Evolutionary conservation across 2,329 filamentous ascomycete species (phyloP), one percentile per base, ranked within the genome.

Genomic region (Clonostachys chloroleuca): DNA sequence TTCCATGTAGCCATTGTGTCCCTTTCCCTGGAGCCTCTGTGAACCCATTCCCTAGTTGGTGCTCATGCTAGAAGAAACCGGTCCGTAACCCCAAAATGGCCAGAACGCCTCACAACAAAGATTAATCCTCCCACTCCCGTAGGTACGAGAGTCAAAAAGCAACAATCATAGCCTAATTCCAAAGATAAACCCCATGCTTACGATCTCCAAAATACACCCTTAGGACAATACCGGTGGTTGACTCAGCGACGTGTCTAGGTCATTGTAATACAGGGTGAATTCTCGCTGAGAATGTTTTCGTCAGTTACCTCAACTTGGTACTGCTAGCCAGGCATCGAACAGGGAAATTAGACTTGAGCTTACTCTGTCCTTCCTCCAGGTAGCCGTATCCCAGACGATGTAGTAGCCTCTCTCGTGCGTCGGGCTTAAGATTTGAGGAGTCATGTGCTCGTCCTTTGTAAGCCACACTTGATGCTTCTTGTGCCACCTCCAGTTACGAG

Each of bases 401-500:
- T 86, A 86, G 63, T 78, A 85, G 1, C 83, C 83, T 49, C 81
- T 77, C 63, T 86, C 83, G 44, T 81, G 77, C 45, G 69, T 77
- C 12, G 74, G 73, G 46, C 78, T 78, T 41, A 86, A 61, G 14
- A 76, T 70, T 49, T 82, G 79, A 33, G 82, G 82, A 41, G 78
- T 74, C 79, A 85, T 81, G 53, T 80, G 68, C 48, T 85, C 81
- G 56, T 86, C 83, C 62, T 86, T 86, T 6, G 83, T 86, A 44
- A 86, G 65, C 83, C 83, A 86, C 20, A 84, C 63, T 53, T 81
- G 79, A 20, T 82, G 65, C 61, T 83, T 83, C 68, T 84, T 84
- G 61, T 86, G 82, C 77, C 82, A 86, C 51, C 83, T 71, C 83
- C 83, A 86, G 60, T 83, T 83, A 17, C 83, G 75, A 49, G 75